Evolutionary conservation across 768 basidiomycete species (phyloP).

Genomic region (Naganishia friedmannii): DNA sequence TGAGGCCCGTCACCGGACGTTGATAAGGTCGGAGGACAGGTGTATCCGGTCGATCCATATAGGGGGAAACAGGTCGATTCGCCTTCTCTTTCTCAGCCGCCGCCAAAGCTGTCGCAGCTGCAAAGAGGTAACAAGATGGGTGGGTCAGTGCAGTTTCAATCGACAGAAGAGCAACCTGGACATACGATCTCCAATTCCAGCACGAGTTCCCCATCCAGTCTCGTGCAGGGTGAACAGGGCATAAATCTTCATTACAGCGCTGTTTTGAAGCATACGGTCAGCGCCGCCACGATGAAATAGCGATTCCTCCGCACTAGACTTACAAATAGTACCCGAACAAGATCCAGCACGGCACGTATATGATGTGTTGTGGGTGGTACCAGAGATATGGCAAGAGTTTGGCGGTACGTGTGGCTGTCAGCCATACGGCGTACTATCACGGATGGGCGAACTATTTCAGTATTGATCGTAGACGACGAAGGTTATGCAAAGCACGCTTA

Average conservation of each 20-base stretch:
- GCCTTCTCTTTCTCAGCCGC: constrained; percentile 26
- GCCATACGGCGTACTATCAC: constrained; percentile 53
- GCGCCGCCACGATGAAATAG: background rate
- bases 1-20: background rate
- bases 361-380: constrained; percentile 69
- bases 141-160: background rate
- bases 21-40: background rate
- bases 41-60: constrained; percentile 6
- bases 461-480: background rate
- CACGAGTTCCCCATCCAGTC: constrained; percentile 94
- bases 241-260: constrained; percentile 87
- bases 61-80: constrained; percentile 7
- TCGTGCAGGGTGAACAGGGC: constrained; percentile 86
- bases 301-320: constrained; percentile 27
- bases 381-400: constrained; percentile 80
- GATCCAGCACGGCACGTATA: constrained; percentile 82
- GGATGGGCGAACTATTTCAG: background rate
- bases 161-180: constrained; percentile 1
- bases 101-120: constrained; percentile 24
- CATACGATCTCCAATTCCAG: constrained; percentile 77
- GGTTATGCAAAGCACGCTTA: constrained; percentile 28
- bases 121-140: background rate
- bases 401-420: constrained; percentile 53
- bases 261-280: constrained; percentile 29
- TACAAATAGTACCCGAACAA: constrained; percentile 86